These are phyloP conservation scores for Adansonia rubrostipa DNA, from an alignment of 441 rosid genomes.

Conservation along the genomic window DNA sequence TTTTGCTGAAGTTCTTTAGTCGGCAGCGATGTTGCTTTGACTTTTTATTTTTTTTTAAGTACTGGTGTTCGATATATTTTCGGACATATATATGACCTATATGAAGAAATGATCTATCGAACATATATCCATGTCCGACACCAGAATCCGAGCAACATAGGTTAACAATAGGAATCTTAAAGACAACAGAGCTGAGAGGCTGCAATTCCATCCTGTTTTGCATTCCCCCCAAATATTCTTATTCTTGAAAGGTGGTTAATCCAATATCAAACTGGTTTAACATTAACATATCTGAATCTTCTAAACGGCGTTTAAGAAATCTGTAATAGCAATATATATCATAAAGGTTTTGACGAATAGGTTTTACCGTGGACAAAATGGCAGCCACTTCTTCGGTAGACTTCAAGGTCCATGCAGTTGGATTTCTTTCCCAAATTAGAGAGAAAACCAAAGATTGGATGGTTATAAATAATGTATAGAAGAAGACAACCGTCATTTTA, in stretches of 20 bases:
- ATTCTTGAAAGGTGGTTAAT: not conserved
- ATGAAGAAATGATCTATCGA: too few relatives aligned
- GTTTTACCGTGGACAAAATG: slow-evolving; percentile 44
- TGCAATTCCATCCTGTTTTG: not conserved
- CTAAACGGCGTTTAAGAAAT: not conserved
- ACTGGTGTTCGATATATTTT: too few relatives aligned
- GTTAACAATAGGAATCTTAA: not conserved
- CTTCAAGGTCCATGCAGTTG: slow-evolving; percentile 45
- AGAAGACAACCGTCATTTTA: slow-evolving; percentile 48
- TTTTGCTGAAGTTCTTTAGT: not conserved
- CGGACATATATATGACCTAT: too few relatives aligned
- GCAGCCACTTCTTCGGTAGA: slow-evolving; percentile 39
- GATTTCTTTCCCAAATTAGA: slow-evolving; percentile 36
- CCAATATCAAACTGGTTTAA: not conserved
- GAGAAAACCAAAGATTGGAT: slow-evolving; percentile 43
- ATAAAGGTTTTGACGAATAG: not conserved
- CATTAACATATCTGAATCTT: not conserved
- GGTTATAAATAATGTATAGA: slow-evolving; percentile 44
- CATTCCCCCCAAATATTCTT: not conserved
- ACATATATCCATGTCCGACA: too few relatives aligned
- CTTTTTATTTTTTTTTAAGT: too few relatives aligned
- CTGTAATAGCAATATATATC: not conserved
- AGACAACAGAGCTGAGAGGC: not conserved
- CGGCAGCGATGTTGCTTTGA: not conserved
- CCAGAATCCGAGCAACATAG: too few relatives aligned